Evolutionary conservation across 371 early-diverging fungal genomes (phyloP).

Genomic region (Sporodiniella umbellata): DNA sequence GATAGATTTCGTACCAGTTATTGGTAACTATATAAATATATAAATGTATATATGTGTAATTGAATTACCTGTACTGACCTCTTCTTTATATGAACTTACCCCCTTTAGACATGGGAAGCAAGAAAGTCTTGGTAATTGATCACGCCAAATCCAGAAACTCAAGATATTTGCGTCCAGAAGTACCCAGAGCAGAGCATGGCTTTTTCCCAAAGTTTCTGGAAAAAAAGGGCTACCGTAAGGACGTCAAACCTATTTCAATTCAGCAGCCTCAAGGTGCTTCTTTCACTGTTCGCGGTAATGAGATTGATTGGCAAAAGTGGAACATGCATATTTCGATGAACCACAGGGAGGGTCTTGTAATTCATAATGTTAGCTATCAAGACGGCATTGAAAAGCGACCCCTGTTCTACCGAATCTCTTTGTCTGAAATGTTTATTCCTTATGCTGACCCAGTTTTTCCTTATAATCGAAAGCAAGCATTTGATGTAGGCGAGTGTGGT

Average conservation of each 20-base stretch:
- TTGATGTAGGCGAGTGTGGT: slow-evolving; percentile 55
- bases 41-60: too few species aligned
- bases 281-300: slow-evolving; percentile 46
- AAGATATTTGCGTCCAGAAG: slow-evolving; percentile 45
- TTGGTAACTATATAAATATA: slow-evolving; percentile 24
- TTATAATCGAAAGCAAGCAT: slow-evolving; percentile 48
- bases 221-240: slow-evolving; percentile 43
- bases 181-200: slow-evolving; percentile 43
- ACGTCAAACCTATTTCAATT: slow-evolving; percentile 48
- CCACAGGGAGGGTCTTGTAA: slow-evolving; percentile 54
- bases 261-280: slow-evolving; percentile 55
- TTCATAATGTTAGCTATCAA: slow-evolving; percentile 49
- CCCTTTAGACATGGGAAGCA: slow-evolving; percentile 40
- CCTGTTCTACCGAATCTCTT: slow-evolving; percentile 47
- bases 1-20: slow-evolving; percentile 47
- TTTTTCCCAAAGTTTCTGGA: slow-evolving; percentile 52
- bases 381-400: slow-evolving; percentile 45
- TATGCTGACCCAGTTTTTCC: slow-evolving; percentile 50
- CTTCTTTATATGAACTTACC: too few species aligned
- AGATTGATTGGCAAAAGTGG: slow-evolving; percentile 59
- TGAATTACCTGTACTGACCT: not conserved
- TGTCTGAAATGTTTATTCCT: slow-evolving; percentile 56
- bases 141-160: slow-evolving; percentile 41
- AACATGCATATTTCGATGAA: slow-evolving; percentile 55
- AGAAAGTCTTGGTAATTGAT: slow-evolving; percentile 46